Conservation (phyloP, 1,284 basidiomycete species). For the Cryptococcus floricola region DNA sequence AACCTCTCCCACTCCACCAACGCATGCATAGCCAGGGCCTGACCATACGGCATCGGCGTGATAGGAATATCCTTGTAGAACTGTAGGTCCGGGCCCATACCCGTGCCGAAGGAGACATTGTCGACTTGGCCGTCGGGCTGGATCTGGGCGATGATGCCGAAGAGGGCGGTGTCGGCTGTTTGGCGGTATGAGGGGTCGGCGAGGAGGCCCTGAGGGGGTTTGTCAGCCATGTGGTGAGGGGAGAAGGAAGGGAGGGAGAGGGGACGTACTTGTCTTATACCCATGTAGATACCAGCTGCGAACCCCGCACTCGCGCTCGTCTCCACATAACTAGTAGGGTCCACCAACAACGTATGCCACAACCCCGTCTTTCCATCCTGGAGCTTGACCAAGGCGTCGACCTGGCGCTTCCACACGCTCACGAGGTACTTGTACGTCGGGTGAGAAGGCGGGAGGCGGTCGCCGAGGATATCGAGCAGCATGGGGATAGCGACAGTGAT, state of each 20-base stretch:
- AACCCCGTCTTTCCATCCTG: slow-evolving; percentile 57
- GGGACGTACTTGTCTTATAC: slow-evolving; percentile 51
- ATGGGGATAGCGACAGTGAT: slow-evolving; percentile 62
- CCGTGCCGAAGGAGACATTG: slow-evolving; percentile 60
- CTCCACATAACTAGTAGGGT: slow-evolving; percentile 59
- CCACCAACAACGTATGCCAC: slow-evolving; percentile 63
- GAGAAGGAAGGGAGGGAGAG: not conserved
- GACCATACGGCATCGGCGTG: slow-evolving; percentile 65
- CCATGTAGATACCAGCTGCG: slow-evolving; percentile 60
- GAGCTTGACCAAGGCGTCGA: slow-evolving; percentile 56
- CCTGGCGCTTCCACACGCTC: slow-evolving; percentile 54
- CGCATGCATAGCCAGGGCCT: slow-evolving; percentile 55
- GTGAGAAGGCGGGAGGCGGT: slow-evolving; percentile 49
- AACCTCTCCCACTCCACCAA: slow-evolving; percentile 47
- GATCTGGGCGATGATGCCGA: slow-evolving; percentile 57
- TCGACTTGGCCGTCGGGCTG: slow-evolving; percentile 56
- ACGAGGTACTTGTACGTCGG: slow-evolving; percentile 55
- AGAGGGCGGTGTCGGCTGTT: slow-evolving; percentile 55
- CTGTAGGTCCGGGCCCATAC: slow-evolving; percentile 57
- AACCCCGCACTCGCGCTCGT: slow-evolving; percentile 61
- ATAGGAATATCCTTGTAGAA: slow-evolving; percentile 58
- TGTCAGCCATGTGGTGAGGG: not conserved
- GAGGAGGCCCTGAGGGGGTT: slow-evolving; percentile 10
- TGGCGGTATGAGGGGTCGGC: slow-evolving; percentile 48
- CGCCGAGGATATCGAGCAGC: slow-evolving; percentile 56